phyloP scores from a whole-genome alignment of 2,329 filamentous ascomycete genomes.

The Trichoderma atrobrunneum region DNA sequence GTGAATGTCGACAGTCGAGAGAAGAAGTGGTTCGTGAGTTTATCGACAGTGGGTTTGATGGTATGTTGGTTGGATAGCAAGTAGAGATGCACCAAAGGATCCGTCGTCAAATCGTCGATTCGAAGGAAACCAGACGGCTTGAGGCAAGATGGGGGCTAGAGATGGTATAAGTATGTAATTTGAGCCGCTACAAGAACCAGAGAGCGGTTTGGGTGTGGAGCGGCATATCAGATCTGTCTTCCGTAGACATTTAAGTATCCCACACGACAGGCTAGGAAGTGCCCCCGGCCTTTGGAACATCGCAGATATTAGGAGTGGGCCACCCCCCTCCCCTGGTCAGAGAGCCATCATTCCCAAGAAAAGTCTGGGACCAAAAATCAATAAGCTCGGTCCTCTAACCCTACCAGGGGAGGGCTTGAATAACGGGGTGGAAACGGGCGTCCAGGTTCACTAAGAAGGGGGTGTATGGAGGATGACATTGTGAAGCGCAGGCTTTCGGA shows the following conservation, averaged over 20 bases:
- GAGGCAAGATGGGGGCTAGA: constrained; percentile 17
- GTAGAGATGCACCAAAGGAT: not conserved
- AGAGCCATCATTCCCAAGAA: constrained; percentile 13
- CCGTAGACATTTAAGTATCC: constrained; percentile 18
- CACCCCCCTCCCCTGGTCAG: constrained; percentile 15
- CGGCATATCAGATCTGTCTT: constrained; percentile 25
- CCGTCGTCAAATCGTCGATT: constrained; percentile 5
- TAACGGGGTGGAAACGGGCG: constrained; percentile 11
- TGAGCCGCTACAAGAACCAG: constrained; percentile 6
- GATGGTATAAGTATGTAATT: constrained; percentile 22
- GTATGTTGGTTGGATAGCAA: not conserved
- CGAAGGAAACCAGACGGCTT: not conserved
- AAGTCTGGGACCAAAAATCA: constrained; percentile 14
- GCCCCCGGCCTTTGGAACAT: constrained; percentile 16
- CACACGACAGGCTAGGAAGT: constrained; percentile 17
- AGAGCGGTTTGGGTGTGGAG: constrained; percentile 18
- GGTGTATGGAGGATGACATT: constrained; percentile 7
- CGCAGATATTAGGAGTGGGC: constrained; percentile 25
- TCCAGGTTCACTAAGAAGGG: not conserved
- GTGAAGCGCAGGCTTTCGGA: not conserved
- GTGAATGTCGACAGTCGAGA: not conserved
- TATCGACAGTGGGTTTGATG: not conserved
- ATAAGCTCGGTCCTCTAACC: constrained; percentile 12
- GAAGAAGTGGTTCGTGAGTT: not conserved
- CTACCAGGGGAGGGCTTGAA: not conserved